Evolutionary conservation across 495 filamentous ascomycete genomes (phyloP), one percentile per base, ranked within the genome.

Genomic region (Penicillium steckii): DNA sequence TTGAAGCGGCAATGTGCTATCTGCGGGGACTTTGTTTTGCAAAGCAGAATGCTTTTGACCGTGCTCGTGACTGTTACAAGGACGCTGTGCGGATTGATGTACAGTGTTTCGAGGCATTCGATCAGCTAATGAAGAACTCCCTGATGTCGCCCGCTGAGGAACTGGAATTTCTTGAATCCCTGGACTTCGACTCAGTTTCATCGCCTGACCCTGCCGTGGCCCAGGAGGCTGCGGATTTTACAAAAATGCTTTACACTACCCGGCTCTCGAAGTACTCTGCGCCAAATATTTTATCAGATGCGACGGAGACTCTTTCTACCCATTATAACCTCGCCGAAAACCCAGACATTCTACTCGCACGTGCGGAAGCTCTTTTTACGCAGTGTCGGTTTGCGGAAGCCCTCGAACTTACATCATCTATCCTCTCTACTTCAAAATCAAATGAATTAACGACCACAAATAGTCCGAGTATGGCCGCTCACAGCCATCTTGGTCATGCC

Each of bases 101-200:
- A 5, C 92, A 97, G 66, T 99, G 94, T 68, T 97, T 95, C 62
- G 94, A 99, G 66, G 94, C 94, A 3, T 97, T 97, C 62, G 92
- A 96, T 52, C 91, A 96, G 68, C 80, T 99, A 44, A 96, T 97
- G 87, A 91, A 92, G 74, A 97, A 97, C 69, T 88, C 86, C 17
- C 81, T 97, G 22, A 95, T 99, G 90, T 91, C 92, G n/a, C 93
- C 95, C 2, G 86, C 91, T 32, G 95, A 99, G 68, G 94, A 99
- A 65, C 91, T 94, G 79, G 78, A 87, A 30, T 97, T 99, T 55
- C 79, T 99, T 25, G 88, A 93, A 54, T 89, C 88, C 19, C 77
- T 99, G 9, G 89, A 96, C 69, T 99, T 97, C 65, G 89, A 94
- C 62, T 81, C 85, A 8, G 83, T 97, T 26, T 75, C 77, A 7